phyloP scores from a whole-genome alignment of 805 yeast species.

The Myxozyma neotropica region DNA sequence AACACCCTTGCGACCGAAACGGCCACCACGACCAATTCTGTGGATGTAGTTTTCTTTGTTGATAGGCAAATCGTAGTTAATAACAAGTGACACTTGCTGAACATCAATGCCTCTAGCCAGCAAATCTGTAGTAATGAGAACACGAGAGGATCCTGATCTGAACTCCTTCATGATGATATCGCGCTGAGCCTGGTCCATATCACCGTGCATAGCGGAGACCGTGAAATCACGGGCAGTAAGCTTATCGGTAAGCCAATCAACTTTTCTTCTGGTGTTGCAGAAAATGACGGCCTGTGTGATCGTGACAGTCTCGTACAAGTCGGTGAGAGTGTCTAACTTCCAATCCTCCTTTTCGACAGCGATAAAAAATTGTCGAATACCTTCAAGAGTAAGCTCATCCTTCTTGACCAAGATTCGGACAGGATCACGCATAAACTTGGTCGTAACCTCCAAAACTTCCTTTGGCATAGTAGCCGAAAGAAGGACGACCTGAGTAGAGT shows the following conservation, averaged over 20 bases:
- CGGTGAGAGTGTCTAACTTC: slow-evolving; percentile 94
- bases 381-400: slow-evolving; percentile 94
- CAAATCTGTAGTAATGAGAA: slow-evolving; percentile 92
- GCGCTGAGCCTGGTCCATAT: slow-evolving; percentile 92
- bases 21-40: slow-evolving; percentile 97
- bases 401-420: slow-evolving; percentile 91
- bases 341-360: slow-evolving; percentile 90
- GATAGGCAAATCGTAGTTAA: slow-evolving; percentile 90
- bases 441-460: slow-evolving; percentile 88
- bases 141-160: slow-evolving; percentile 90
- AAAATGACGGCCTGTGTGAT: slow-evolving; percentile 97
- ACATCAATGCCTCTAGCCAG: slow-evolving; percentile 99
- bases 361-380: slow-evolving; percentile 88
- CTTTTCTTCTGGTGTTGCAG: slow-evolving; percentile 94
- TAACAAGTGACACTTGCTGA: slow-evolving; percentile 94
- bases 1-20: slow-evolving; percentile 98
- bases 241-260: slow-evolving; percentile 83
- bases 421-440: slow-evolving; percentile 90
- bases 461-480: slow-evolving; percentile 92
- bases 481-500: slow-evolving; percentile 86
- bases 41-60: slow-evolving; percentile 96
- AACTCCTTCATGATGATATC: slow-evolving; percentile 94
- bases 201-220: slow-evolving; percentile 95
- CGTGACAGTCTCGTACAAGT: slow-evolving; percentile 90
- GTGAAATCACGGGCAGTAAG: slow-evolving; percentile 82